Conservation (phyloP, 2,329 filamentous ascomycete species). For the Neopestalotiopsis sp. region DNA sequence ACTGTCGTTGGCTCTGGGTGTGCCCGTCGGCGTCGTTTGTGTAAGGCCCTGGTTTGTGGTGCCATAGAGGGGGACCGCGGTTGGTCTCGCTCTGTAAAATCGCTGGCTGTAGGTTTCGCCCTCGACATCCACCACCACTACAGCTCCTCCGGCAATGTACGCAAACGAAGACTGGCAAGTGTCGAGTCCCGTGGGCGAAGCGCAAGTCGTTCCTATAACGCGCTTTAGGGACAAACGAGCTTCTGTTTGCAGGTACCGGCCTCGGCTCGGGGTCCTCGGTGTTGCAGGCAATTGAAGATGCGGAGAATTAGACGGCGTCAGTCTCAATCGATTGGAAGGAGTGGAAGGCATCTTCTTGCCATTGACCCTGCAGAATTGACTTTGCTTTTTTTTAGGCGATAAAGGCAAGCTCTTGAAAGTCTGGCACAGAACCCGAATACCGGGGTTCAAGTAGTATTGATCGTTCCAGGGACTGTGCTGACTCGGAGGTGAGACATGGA, state of each 20-base stretch:
- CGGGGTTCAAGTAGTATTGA: slow-evolving; percentile 8
- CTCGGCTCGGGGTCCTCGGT: slow-evolving; percentile 66
- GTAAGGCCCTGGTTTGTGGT: slow-evolving; percentile 56
- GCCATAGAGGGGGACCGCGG: slow-evolving; percentile 70
- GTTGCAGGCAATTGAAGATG: slow-evolving; percentile 59
- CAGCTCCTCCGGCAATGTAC: slow-evolving; percentile 90
- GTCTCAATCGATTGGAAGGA: slow-evolving; percentile 66
- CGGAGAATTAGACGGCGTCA: slow-evolving; percentile 81
- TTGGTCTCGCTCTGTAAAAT: slow-evolving; percentile 88
- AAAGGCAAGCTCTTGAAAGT: not conserved
- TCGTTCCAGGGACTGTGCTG: slow-evolving; percentile 2
- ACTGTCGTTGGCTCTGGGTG: slow-evolving; percentile 68
- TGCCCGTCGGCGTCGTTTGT: slow-evolving; percentile 58
- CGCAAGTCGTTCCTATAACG: slow-evolving; percentile 90
- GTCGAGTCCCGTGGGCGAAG: slow-evolving; percentile 85
- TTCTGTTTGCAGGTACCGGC: slow-evolving; percentile 50
- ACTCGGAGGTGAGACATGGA: not conserved
- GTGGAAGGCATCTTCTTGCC: slow-evolving; percentile 64
- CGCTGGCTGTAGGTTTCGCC: slow-evolving; percentile 74
- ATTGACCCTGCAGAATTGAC: slow-evolving; percentile 44
- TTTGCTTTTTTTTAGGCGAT: not conserved
- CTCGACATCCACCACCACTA: slow-evolving; percentile 85
- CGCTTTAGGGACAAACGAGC: slow-evolving; percentile 75
- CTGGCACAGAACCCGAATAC: not conserved
- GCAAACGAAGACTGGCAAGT: slow-evolving; percentile 80